Percentiles rank a stretch among this genome's conserved stretches.
phyloP scores from a whole-genome alignment of 306 rosid species.

The Luffa aegyptiaca region DNA sequence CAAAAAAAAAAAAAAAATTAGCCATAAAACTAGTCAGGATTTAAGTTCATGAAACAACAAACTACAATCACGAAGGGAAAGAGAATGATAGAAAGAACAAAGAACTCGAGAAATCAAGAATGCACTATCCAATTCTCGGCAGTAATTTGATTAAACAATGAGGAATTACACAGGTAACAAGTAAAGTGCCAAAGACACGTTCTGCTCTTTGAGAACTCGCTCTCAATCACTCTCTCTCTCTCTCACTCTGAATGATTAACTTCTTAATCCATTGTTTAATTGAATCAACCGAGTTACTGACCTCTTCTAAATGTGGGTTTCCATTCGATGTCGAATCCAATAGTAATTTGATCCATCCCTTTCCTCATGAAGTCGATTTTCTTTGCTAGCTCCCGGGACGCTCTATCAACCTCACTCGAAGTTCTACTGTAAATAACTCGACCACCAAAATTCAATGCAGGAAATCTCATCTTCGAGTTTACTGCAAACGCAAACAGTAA shows the following conservation, averaged over 20 bases:
- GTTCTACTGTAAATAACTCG: conserved; percentile 58
- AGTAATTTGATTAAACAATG: not conserved
- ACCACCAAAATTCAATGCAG: conserved; percentile 60
- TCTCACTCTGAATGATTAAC: not conserved
- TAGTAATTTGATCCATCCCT: conserved; percentile 22
- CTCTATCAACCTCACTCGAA: conserved; percentile 40
- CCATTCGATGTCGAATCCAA: conserved; percentile 91
- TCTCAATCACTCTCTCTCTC: not conserved
- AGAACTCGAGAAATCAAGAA: not conserved
- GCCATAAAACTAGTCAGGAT: not conserved
- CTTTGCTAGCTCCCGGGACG: conserved; percentile 30
- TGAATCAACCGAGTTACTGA: conserved; percentile 10
- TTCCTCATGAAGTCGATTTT: conserved; percentile 24
- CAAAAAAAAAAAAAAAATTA: not conserved
- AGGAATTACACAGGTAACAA: not conserved
- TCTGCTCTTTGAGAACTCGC: not conserved
- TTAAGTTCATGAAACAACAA: not conserved
- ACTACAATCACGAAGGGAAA: not conserved
- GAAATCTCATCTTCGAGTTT: conserved; percentile 32
- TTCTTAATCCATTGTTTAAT: not conserved
- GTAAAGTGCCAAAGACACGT: not conserved
- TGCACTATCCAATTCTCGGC: not conserved
- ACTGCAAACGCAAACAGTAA: not conserved
- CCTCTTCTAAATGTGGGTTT: conserved; percentile 59
- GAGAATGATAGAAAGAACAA: not conserved